Evolutionary conservation across 2,329 filamentous ascomycete genomes (phyloP).

Genomic region (Venturia asperata): DNA sequence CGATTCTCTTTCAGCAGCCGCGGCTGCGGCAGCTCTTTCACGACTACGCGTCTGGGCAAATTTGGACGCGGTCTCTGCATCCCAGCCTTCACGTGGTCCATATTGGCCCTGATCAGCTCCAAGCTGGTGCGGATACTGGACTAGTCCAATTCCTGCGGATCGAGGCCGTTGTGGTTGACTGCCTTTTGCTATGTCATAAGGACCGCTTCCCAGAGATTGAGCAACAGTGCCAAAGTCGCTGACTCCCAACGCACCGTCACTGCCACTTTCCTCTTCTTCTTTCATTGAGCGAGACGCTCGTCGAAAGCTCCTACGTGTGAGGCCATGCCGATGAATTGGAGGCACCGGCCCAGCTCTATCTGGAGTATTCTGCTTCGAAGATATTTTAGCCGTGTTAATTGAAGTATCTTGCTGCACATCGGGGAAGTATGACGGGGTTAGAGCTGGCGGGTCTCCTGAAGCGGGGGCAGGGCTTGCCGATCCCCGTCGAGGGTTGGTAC

Average conservation of each 20-base stretch:
- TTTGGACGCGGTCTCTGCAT: slow-evolving; percentile 30
- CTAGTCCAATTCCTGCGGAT: slow-evolving; percentile 21
- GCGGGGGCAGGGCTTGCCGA: not conserved
- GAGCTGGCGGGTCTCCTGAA: not conserved
- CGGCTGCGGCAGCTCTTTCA: slow-evolving; percentile 24
- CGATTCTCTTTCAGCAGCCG: not conserved
- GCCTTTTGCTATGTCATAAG: slow-evolving; percentile 37
- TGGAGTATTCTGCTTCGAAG: not conserved
- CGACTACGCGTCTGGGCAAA: slow-evolving; percentile 32
- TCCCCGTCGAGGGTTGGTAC: slow-evolving; percentile 24
- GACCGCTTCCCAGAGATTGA: slow-evolving; percentile 35
- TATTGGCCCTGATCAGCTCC: slow-evolving; percentile 27
- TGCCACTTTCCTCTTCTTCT: slow-evolving; percentile 22
- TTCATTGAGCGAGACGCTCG: not conserved
- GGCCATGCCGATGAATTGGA: not conserved
- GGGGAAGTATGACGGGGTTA: slow-evolving; percentile 1
- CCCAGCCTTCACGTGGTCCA: slow-evolving; percentile 32
- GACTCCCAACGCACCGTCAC: slow-evolving; percentile 24
- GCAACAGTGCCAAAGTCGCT: slow-evolving; percentile 38
- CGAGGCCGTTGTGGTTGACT: not conserved
- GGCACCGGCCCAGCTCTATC: not conserved
- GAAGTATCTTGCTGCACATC: not conserved
- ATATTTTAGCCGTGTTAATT: not conserved
- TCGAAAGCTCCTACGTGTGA: slow-evolving; percentile 10
- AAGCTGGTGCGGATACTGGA: slow-evolving; percentile 31